Evolutionary conservation across 331 rosid genomes (phyloP).

Genomic region (Malus hybrid): DNA sequence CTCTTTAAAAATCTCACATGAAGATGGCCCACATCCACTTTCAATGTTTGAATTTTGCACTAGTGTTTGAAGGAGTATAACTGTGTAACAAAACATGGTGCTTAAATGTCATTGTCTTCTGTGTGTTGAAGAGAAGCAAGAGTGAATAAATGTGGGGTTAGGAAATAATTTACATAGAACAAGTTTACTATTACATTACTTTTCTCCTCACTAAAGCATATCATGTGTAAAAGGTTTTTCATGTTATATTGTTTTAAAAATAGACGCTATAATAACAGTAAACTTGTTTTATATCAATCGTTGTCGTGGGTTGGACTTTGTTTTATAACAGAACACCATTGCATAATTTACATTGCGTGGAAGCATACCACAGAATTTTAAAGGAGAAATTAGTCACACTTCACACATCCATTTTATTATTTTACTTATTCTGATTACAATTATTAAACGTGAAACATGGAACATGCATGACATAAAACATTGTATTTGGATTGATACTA

Average conservation of each 20-base stretch:
- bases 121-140: not conserved
- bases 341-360: too few relatives aligned
- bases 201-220: too few relatives aligned
- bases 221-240: too few relatives aligned
- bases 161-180: too few relatives aligned
- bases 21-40: conserved; percentile 8
- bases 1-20: not conserved
- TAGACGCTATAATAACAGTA: too few relatives aligned
- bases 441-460: conserved; percentile 10
- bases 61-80: not conserved
- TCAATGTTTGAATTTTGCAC: not conserved
- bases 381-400: not conserved
- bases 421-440: not conserved
- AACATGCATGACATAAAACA: not conserved
- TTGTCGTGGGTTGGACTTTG: too few relatives aligned
- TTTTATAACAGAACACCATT: too few relatives aligned
- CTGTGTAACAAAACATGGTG: conserved; percentile 10
- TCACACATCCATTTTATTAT: not conserved
- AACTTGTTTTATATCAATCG: too few relatives aligned
- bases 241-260: too few relatives aligned
- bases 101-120: not conserved
- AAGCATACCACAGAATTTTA: too few relatives aligned
- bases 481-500: not conserved
- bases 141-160: not conserved
- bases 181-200: too few relatives aligned